Percentiles rank a stretch among this genome's conserved stretches.
Conservation (phyloP, 257 asterid genomes). For the Scutellaria galericulata region DNA sequence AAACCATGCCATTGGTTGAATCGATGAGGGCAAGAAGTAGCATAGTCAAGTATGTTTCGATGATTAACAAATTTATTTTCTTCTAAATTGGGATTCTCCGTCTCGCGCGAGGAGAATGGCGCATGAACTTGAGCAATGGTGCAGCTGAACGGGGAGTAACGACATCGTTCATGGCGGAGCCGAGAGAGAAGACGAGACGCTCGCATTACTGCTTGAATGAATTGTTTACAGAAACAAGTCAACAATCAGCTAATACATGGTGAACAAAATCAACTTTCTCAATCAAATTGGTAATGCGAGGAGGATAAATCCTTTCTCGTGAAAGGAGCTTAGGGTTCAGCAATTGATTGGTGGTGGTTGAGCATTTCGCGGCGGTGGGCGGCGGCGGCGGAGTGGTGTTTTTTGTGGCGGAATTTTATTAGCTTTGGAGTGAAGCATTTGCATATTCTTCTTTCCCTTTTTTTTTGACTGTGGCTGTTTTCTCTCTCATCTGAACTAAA, state of each 20-base stretch:
- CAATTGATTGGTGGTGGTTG: conserved; percentile 6
- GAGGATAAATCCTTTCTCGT: background rate
- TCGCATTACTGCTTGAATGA: conserved; percentile 51
- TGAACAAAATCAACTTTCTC: background rate
- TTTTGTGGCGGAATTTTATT: conserved; percentile 19
- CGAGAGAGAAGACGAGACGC: conserved; percentile 56
- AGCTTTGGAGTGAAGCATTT: conserved; percentile 33
- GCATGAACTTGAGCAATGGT: conserved; percentile 39
- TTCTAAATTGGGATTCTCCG: conserved; percentile 34
- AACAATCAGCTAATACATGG: conserved; percentile 32
- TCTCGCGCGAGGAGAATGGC: conserved; percentile 37
- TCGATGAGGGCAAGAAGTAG: conserved; percentile 21
- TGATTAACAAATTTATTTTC: conserved; percentile 27
- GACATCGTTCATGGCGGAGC: conserved; percentile 51
- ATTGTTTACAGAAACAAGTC: background rate
- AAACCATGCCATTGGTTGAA: conserved; percentile 35
- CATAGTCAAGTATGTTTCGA: background rate
- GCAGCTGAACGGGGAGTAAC: conserved; percentile 39
- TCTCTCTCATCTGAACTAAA: conserved; percentile 19
- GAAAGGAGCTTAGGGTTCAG: conserved; percentile 28
- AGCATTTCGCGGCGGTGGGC: conserved; percentile 31
- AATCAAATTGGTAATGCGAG: background rate
- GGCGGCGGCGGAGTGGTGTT: conserved; percentile 37
- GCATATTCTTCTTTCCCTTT: conserved; percentile 31
- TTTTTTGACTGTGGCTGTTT: background rate